phyloP scores from a whole-genome alignment of 805 yeast species.

The Millerozyma acaciae region DNA sequence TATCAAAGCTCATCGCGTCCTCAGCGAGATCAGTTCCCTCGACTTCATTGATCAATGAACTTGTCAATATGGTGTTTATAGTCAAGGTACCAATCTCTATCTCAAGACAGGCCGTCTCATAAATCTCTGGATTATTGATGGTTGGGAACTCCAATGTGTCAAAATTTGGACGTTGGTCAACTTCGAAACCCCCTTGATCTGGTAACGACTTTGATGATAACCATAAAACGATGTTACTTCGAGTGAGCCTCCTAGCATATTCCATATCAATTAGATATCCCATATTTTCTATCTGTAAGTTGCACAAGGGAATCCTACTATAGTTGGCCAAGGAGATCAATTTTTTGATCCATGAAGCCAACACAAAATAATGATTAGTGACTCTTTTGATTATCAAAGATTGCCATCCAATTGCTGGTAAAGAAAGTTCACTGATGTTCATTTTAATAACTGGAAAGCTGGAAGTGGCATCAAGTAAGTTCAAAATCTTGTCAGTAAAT shows the following conservation, averaged over 20 bases:
- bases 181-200: conserved; percentile 80
- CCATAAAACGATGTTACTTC: conserved; percentile 77
- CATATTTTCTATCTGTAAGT: conserved; percentile 71
- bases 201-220: conserved; percentile 84
- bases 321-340: conserved; percentile 63
- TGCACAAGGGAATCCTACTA: conserved; percentile 83
- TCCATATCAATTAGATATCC: conserved; percentile 79
- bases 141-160: conserved; percentile 62
- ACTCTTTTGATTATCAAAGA: conserved; percentile 58
- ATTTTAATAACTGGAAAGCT: conserved; percentile 64
- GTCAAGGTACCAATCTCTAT: conserved; percentile 74
- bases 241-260: conserved; percentile 72
- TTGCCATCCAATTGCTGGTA: conserved; percentile 85
- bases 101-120: conserved; percentile 74
- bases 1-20: conserved; percentile 28
- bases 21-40: conserved; percentile 80
- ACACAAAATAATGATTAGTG: conserved; percentile 64
- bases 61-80: conserved; percentile 81
- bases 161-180: conserved; percentile 54
- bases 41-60: conserved; percentile 79
- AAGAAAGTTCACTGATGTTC: conserved; percentile 51
- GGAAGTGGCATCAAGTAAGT: conserved; percentile 41
- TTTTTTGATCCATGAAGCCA: conserved; percentile 70
- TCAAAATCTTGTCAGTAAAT: conserved; percentile 42
- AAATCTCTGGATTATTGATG: conserved; percentile 74